phyloP scores from a whole-genome alignment of 768 basidiomycete genomes.

The Boletellus sp. region DNA sequence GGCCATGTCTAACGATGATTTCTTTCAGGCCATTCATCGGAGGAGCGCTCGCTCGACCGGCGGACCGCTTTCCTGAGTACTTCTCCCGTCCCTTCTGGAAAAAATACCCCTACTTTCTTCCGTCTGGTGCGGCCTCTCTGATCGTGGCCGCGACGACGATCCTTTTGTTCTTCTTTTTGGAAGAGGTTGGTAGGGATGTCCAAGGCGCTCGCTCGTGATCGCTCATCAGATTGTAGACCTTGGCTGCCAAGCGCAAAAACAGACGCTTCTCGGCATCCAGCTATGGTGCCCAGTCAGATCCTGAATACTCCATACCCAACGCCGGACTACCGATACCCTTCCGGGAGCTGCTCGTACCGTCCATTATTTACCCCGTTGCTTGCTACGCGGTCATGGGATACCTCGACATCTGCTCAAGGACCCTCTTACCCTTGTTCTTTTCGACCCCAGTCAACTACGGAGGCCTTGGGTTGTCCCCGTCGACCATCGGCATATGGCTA shows the following conservation, averaged over 20 bases:
- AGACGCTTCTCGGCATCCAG: neutral
- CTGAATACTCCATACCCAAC: constrained; percentile 2
- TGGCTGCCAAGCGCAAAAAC: constrained; percentile 7
- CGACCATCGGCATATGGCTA: constrained; percentile 38
- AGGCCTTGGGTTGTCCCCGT: constrained; percentile 35
- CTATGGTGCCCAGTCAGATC: neutral
- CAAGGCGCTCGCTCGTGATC: neutral
- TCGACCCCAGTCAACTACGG: constrained; percentile 38
- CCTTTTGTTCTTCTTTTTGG: constrained; percentile 44
- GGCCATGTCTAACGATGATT: neutral
- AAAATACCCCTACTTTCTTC: constrained; percentile 58
- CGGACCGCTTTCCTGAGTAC: constrained; percentile 45
- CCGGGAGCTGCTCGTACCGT: constrained; percentile 33
- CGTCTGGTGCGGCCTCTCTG: constrained; percentile 57
- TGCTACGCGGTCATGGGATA: constrained; percentile 33
- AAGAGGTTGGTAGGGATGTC: constrained; percentile 40
- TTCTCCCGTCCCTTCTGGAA: constrained; percentile 49
- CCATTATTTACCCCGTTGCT: constrained; percentile 32
- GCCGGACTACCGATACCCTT: constrained; percentile 39
- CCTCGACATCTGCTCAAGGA: constrained; percentile 37
- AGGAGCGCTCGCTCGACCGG: constrained; percentile 50
- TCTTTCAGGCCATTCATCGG: constrained; percentile 40
- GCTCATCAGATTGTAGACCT: constrained; percentile 11
- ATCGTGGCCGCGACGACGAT: constrained; percentile 44
- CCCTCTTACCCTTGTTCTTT: constrained; percentile 39